Evolutionary conservation across 1,284 basidiomycete species (phyloP), one percentile per base, ranked within the genome.

Genomic region (Salmacisia buchloeana): DNA sequence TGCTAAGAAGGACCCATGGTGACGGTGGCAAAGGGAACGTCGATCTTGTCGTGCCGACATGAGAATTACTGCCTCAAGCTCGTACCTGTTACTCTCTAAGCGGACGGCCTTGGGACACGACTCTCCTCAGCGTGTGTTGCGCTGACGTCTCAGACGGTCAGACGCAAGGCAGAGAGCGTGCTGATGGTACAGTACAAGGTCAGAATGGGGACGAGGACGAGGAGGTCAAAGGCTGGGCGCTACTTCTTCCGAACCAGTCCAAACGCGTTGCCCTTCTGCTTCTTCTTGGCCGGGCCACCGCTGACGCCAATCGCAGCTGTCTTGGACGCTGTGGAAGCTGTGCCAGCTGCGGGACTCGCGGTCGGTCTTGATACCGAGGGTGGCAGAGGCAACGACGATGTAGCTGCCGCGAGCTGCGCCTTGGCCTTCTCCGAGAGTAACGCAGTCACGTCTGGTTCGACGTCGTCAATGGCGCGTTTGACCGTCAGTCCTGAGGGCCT

Each of bases 201-300:
- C n/a, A n/a, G n/a, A n/a, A n/a, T n/a, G n/a, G n/a, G n/a, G n/a
- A n/a, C n/a, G n/a, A n/a, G n/a, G n/a, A n/a, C n/a, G n/a, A n/a
- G n/a, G n/a, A n/a, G n/a, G n/a, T n/a, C n/a, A n/a, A n/a, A n/a
- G n/a, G n/a, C n/a, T n/a, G n/a, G n/a, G n/a, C n/a, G n/a, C 49
- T 54, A 54, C 61, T 76, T 74, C 64, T 77, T 75, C 13, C 70
- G 66, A n/a, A 79, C 77, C 34, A 79, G 64, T n/a, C 77, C 77
- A 56, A 79, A 65, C 2, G 75, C 71, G 57, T 74, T 77, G 2
- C 67, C 65, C 1, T 63, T 71, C 25, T 70, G 70, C 56, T 76
- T 76, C 60, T 72, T 76, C 62, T 73, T 54, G 25, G 27, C 49
- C 49, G 49, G 49, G 1, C 49, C 45, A n/a, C 6, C 45, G 25